Base-by-base conservation (phyloP, 2,329 filamentous ascomycete genomes). In the Aspergillus amoenus region DNA sequence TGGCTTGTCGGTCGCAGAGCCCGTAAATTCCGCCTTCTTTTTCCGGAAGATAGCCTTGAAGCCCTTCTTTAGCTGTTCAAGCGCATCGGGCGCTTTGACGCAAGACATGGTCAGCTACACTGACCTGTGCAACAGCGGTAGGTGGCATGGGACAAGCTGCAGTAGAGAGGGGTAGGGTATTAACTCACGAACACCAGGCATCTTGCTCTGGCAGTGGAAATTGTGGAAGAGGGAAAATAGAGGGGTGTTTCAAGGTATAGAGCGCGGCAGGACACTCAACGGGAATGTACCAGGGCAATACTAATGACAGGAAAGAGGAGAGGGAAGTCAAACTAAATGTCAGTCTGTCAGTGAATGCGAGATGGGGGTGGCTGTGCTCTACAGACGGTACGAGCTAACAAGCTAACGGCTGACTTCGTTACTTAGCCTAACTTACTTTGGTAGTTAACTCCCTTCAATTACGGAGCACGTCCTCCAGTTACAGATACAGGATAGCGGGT, bases 161-260 rank as follows among this genome's bases (percentile, higher is more conserved):
- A 45, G 13, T 21, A 27, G 27, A 18, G 22, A 18, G 22, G n/a
- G 17, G 13, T 12, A 22, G 40, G 18, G 41, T 27, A 34, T 37
- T 41, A 52, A 71, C 70, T 65, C 63, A 72, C 70, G 70, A 58
- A 72, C 68, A 62, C 70, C 70, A 59, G 68, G 68, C 70, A 73
- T 73, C 47, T 62, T 69, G 61, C 53, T 40, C 6, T 17, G 30
- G 45, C 30, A 22, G n/a, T 44, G 30, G 18, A 48, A 39, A 18
- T 47, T 27, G 22, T 13, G 30, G 37, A 41, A 30, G 32, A 46
- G 17, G 30, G 48, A 39, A 15, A 41, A 52, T 18, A 24, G 30
- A 32, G 13, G 24, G 42, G 21, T 15, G 3, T 34, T 18, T 34
- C 27, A 43, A n/a, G n/a, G 34, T 27, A 37, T 21, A 42, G 27